Percentiles rank a stretch among this genome's conserved stretches.
Conservation (phyloP, 129 eudicot genomes). For the Chrysanthemum makinoi region DNA sequence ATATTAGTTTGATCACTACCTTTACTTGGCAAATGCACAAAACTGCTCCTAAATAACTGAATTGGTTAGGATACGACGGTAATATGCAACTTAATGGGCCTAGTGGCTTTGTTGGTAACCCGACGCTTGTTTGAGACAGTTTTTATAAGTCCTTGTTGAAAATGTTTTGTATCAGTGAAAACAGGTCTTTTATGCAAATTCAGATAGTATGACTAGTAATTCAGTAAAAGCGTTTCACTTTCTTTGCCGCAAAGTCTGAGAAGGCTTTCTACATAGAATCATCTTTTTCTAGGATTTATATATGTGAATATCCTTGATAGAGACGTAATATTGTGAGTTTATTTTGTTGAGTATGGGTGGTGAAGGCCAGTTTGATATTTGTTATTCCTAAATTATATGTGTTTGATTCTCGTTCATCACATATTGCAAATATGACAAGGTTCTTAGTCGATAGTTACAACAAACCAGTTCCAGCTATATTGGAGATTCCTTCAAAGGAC, state of each 20-base stretch:
- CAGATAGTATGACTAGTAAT: not conserved
- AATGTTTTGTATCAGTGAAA: too few relatives aligned
- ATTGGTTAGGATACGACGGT: too few relatives aligned
- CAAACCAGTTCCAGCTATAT: constrained; percentile 92
- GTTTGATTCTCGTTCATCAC: not conserved
- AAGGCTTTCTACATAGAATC: not conserved
- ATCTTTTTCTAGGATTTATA: not conserved
- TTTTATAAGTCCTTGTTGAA: too few relatives aligned
- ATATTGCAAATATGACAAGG: constrained; percentile 97
- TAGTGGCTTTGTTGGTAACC: too few relatives aligned
- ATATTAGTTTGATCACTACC: too few relatives aligned
- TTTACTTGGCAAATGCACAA: not conserved
- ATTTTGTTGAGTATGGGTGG: not conserved
- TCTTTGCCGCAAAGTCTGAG: not conserved
- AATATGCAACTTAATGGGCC: too few relatives aligned
- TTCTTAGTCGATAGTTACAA: constrained; percentile 94
- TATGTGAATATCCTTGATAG: not conserved
- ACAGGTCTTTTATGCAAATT: not conserved
- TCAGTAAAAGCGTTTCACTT: not conserved
- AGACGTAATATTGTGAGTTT: not conserved
- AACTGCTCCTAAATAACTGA: not conserved
- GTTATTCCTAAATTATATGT: too few relatives aligned
- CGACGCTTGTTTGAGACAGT: too few relatives aligned
- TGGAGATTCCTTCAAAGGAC: constrained; percentile 98
- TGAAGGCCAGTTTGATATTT: too few relatives aligned